Percentiles rank a stretch among this genome's conserved stretches.
These are phyloP conservation scores for Fusarium chaquense DNA, from an alignment of 2,329 filamentous ascomycete genomes.

Conservation along the genomic window DNA sequence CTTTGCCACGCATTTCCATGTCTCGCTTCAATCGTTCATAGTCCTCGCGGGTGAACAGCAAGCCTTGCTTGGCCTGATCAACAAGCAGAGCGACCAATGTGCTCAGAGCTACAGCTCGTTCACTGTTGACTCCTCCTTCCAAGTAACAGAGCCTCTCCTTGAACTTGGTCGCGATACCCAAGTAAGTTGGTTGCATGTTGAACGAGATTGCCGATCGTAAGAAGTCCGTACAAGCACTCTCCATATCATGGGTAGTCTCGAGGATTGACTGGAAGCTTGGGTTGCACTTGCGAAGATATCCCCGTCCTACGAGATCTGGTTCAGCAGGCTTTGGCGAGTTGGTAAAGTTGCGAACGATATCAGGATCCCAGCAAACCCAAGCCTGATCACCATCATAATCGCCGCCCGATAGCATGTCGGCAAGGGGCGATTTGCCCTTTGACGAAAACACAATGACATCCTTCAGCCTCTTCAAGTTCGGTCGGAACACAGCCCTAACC, in stretches of 20 bases:
- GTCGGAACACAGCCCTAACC: slow-evolving; percentile 69
- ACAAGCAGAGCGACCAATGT: slow-evolving; percentile 66
- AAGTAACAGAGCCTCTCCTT: slow-evolving; percentile 74
- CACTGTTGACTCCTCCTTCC: slow-evolving; percentile 61
- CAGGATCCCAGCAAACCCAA: slow-evolving; percentile 80
- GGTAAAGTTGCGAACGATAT: slow-evolving; percentile 73
- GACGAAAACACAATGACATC: slow-evolving; percentile 84
- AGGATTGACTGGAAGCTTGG: slow-evolving; percentile 61
- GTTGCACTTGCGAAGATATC: slow-evolving; percentile 64
- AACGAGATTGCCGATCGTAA: slow-evolving; percentile 68
- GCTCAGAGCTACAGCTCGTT: slow-evolving; percentile 62
- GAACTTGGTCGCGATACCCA: slow-evolving; percentile 74
- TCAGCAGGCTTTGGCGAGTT: slow-evolving; percentile 61
- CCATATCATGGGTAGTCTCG: slow-evolving; percentile 47
- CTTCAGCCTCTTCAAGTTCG: slow-evolving; percentile 73
- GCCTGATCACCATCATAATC: slow-evolving; percentile 86
- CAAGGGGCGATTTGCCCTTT: slow-evolving; percentile 71
- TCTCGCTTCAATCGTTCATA: slow-evolving; percentile 28
- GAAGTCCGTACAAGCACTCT: slow-evolving; percentile 56
- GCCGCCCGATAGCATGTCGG: slow-evolving; percentile 79
- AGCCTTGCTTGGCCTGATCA: slow-evolving; percentile 68
- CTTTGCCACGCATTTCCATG: slow-evolving; percentile 44
- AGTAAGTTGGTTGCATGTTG: slow-evolving; percentile 65
- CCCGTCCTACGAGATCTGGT: slow-evolving; percentile 58
- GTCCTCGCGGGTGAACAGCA: slow-evolving; percentile 57